Percentiles rank a stretch among this genome's conserved stretches.
Conservation (phyloP, 257 asterid genomes). For the Voacanga thouarsii region DNA sequence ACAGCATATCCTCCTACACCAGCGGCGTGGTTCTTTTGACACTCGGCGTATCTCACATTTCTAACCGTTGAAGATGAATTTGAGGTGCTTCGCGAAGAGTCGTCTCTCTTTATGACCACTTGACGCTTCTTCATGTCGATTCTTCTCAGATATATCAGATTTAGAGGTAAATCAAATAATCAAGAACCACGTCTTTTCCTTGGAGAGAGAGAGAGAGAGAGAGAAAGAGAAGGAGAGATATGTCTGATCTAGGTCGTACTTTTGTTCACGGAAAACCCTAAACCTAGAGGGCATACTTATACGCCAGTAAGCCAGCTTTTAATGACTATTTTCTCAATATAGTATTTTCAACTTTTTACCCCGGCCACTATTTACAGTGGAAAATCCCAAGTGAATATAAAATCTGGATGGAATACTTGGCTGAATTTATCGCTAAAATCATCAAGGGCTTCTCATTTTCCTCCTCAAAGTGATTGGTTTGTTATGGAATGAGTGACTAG, state of each 20-base stretch:
- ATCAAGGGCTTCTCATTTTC: background rate
- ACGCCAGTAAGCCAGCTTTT: slow-evolving; percentile 16
- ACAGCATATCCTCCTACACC: slow-evolving; percentile 80
- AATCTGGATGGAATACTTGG: background rate
- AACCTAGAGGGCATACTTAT: slow-evolving; percentile 33
- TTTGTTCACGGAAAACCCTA: slow-evolving; percentile 19
- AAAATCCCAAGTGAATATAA: background rate
- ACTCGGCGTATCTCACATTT: slow-evolving; percentile 73
- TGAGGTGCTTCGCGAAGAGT: background rate
- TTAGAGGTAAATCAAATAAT: background rate
- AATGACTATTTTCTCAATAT: background rate
- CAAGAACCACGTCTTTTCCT: background rate
- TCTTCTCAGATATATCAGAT: background rate
- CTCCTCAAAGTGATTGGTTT: background rate
- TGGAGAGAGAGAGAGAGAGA: background rate
- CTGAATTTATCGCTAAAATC: background rate
- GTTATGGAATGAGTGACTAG: background rate
- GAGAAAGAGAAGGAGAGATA: background rate
- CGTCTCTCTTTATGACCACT: slow-evolving; percentile 12
- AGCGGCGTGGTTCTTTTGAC: slow-evolving; percentile 94
- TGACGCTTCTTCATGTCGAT: slow-evolving; percentile 21
- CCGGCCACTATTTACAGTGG: background rate
- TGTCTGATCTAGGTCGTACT: background rate
- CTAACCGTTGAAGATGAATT: slow-evolving; percentile 54
- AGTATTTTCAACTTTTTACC: background rate